These are phyloP conservation scores for Chenopodium berlandieri DNA, from an alignment of 148 eudicot genomes.

Conservation along the genomic window DNA sequence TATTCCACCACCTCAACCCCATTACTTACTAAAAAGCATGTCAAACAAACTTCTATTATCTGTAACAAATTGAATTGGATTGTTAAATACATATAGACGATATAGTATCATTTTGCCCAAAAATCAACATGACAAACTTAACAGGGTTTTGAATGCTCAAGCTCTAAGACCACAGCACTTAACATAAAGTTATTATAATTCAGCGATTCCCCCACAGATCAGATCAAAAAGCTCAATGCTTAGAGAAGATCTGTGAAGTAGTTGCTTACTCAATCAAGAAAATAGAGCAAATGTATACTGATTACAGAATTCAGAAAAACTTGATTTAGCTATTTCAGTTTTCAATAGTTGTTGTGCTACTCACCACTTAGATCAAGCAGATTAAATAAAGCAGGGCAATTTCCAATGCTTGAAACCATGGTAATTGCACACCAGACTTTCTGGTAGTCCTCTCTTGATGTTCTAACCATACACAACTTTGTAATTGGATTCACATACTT, in stretches of 20 bases:
- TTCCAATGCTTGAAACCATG: conserved; percentile 67
- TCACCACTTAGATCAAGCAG: conserved; percentile 86
- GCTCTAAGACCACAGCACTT: background rate
- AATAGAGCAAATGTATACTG: background rate
- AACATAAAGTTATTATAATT: background rate
- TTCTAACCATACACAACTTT: conserved; percentile 70
- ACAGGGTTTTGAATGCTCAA: background rate
- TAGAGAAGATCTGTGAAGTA: background rate
- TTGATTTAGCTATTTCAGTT: background rate
- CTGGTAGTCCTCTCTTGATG: conserved; percentile 83
- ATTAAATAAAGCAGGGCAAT: conserved; percentile 72
- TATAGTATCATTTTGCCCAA: background rate
- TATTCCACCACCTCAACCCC: no score
- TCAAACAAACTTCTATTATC: background rate
- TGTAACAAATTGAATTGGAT: background rate
- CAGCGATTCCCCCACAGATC: background rate
- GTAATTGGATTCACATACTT: conserved; percentile 92
- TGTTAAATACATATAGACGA: no score
- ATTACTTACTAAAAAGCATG: background rate
- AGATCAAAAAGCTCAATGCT: background rate
- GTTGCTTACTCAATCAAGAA: background rate
- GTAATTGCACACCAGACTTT: conserved; percentile 83
- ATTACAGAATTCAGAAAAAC: background rate
- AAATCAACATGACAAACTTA: background rate
- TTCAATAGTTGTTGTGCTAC: conserved; percentile 20